Conservation (phyloP, 495 filamentous ascomycete species). For the Aspergillus nanangensis region DNA sequence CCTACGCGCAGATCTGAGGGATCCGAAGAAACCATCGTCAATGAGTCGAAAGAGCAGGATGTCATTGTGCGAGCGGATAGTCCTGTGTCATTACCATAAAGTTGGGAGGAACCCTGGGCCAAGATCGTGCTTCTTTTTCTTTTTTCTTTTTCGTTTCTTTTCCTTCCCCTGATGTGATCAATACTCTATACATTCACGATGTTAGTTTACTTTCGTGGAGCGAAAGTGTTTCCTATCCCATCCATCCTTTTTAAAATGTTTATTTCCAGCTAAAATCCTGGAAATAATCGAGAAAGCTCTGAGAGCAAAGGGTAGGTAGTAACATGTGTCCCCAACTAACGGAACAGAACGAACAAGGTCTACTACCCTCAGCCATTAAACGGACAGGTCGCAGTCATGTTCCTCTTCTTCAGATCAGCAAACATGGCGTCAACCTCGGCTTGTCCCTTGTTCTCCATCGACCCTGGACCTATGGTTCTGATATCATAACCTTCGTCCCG, state of each 20-base stretch:
- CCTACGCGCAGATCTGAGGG: conserved; percentile 22
- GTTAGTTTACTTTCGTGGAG: too few species aligned
- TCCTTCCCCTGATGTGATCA: not conserved
- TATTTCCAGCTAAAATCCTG: too few species aligned
- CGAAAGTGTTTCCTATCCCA: too few species aligned
- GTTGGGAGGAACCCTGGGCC: too few species aligned
- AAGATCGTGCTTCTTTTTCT: not conserved
- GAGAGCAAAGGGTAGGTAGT: too few species aligned
- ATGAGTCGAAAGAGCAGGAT: not conserved
- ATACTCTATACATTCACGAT: too few species aligned
- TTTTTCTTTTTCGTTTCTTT: not conserved
- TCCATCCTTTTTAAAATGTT: too few species aligned
- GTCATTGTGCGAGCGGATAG: not conserved
- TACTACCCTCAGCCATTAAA: conserved; percentile 5
- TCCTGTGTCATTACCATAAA: not conserved
- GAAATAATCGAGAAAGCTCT: too few species aligned
- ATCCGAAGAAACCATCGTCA: not conserved
- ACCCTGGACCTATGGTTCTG: conserved; percentile 4
- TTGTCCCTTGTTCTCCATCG: conserved; percentile 5
- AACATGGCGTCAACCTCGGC: conserved; percentile 5
- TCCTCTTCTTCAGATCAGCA: not conserved
- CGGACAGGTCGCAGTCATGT: conserved; percentile 3
- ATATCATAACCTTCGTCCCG: conserved; percentile 7
- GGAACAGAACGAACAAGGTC: too few species aligned
- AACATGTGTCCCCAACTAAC: too few species aligned